Percentiles rank a stretch among this genome's conserved stretches.
Conservation (phyloP, 2,329 filamentous ascomycete species). For the Scedosporium apiospermum region DNA sequence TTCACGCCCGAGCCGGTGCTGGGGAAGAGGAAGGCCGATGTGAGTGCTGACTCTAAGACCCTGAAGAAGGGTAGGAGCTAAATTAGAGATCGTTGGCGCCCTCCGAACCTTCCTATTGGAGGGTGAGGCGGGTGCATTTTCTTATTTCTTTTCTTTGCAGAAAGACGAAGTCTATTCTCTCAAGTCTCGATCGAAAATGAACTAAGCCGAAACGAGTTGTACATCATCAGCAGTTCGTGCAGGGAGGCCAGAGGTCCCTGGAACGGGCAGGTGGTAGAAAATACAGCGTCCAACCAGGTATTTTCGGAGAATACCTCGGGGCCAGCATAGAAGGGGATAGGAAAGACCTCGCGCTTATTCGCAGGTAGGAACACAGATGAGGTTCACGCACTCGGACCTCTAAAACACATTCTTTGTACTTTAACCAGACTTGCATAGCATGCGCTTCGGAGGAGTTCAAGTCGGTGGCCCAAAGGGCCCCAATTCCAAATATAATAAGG, state of each 20-base stretch:
- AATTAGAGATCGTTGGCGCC: background rate
- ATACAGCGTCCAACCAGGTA: background rate
- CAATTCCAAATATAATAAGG: background rate
- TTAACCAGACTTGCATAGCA: background rate
- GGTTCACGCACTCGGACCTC: too few species aligned
- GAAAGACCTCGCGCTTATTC: background rate
- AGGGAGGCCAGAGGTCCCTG: background rate
- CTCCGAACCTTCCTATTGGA: background rate
- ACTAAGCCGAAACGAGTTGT: background rate
- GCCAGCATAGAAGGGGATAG: background rate
- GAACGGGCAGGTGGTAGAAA: background rate
- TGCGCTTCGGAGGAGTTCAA: background rate
- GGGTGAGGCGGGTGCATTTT: background rate
- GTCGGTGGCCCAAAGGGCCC: background rate
- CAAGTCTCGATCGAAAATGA: background rate
- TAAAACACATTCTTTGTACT: background rate
- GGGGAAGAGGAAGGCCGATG: slow-evolving; percentile 10
- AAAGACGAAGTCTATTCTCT: background rate
- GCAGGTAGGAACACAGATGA: too few species aligned
- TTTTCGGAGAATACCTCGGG: background rate
- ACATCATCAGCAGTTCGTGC: too few species aligned
- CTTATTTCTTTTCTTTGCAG: background rate
- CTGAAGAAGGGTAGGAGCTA: slow-evolving; percentile 5
- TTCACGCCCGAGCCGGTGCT: slow-evolving; percentile 19
- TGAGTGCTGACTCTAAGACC: background rate